Evolutionary conservation across 2,329 filamentous ascomycete species (phyloP), one percentile per base, ranked within the genome.

Genomic region (Trichophyton rubrum): DNA sequence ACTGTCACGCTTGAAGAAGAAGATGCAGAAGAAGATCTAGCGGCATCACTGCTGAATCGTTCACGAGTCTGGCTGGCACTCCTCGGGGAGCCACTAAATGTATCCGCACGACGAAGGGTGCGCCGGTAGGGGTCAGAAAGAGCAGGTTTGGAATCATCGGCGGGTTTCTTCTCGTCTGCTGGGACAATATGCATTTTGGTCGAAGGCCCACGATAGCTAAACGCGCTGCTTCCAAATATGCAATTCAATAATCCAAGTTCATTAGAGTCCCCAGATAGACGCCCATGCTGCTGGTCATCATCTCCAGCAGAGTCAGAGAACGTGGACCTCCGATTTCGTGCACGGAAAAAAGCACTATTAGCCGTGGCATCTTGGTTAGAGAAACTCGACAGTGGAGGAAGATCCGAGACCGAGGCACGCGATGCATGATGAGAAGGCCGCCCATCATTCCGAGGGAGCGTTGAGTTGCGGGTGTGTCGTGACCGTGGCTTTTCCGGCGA

Each of bases 161-260:
- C 66, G 59, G 66, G 66, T 4, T 68, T 62, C 27, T 74, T 71
- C 47, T 70, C 70, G 63, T 76, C 73, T 2, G 73, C 70, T 22
- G 76, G 75, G 63, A 83, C 75, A 59, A 83, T 79, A 67, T 84
- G 82, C 68, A 84, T 78, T 68, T 84, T 84, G 51, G 82, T 84
- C 24, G 80, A 82, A 7, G 80, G 79, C n/a, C 80, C 80, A 45
- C 79, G 74, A 66, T 83, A 82, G 63, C 77, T 80, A 67, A 82
- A 80, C 43, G 79, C 78, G 59, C 78, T 78, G 63, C 80, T 82
- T 30, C 82, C 82, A 67, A 84, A 84, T 68, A 84, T 84, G 69
- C 81, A 84, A 63, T 82, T 81, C 61, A 84, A 66, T 69, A 70
- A 73, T 67, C 71, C 79, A 67, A 68, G 77, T 72, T 82, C 81